Percentiles rank a stretch among this genome's conserved stretches.
phyloP scores from a whole-genome alignment of 768 basidiomycete genomes.

The Termitomyces sp. region DNA sequence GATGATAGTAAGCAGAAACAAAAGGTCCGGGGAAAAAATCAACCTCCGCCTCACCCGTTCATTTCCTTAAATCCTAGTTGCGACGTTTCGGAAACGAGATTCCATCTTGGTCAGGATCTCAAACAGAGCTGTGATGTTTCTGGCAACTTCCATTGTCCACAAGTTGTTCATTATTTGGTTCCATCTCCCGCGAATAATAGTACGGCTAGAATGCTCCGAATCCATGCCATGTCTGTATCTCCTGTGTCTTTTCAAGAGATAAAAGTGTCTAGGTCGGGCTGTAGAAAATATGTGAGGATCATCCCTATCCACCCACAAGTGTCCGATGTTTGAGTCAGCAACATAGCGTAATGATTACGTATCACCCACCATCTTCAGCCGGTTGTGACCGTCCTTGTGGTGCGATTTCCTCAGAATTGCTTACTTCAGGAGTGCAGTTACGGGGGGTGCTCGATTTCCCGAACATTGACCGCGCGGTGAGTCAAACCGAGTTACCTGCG shows the following conservation, averaged over 20 bases:
- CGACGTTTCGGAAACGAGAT: conserved; percentile 7
- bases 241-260: background rate
- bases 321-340: conserved; percentile 3
- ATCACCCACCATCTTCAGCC: background rate
- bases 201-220: background rate
- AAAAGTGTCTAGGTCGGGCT: no score
- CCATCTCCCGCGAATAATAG: conserved; percentile 6
- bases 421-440: background rate
- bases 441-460: background rate
- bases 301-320: no score
- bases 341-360: conserved; percentile 11
- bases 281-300: no score
- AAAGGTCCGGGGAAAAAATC: background rate
- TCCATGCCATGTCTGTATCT: background rate
- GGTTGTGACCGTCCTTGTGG: background rate
- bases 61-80: conserved; percentile 1
- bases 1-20: conserved; percentile 8
- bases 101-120: conserved; percentile 2
- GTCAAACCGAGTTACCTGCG: background rate
- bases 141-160: background rate
- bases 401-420: background rate
- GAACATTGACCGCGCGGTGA: background rate
- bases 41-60: background rate
- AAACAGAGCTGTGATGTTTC: conserved; percentile 3
- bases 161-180: conserved; percentile 11